Evolutionary conservation across 1,284 basidiomycete species (phyloP), one percentile per base, ranked within the genome.

Genomic region (Ustilago sp.): DNA sequence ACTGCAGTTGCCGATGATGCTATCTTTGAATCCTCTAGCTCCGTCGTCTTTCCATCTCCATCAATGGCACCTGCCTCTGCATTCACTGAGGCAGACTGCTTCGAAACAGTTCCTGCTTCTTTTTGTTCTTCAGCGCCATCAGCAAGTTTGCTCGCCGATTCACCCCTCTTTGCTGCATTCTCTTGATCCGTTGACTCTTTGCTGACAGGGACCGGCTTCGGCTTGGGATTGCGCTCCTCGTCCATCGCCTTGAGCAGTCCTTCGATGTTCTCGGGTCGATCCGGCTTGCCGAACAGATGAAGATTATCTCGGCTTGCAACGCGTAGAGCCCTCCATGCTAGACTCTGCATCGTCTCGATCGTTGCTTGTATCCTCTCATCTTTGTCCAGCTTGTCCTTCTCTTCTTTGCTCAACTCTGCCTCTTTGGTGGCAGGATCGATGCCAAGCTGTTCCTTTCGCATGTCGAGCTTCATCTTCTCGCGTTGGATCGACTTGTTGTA

Each of bases 281-380:
- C 52, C 38, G 70, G 74, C 50, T 68, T 64, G 15, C 68, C 67
- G 34, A 83, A 73, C 31, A 83, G 59, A 47, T 79, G 79, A 51
- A 83, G 45, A 12, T 74, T 68, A 17, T 74, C 67, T 3, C 55
- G 60, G 36, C 67, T 75, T 1, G 75, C 78, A 8, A 79, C 68
- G 8, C 81, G 74, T 48, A 83, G 53, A 11, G 81, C 80, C 19
- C 81, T 72, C 81, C 81, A 83, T 19, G 77, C 75, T n/a, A 83
- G 59, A 54, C 80, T 75, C 64, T 83, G 79, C 64, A 67, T 60
- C 6, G 62, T 68, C 48, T 77, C 73, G 28, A 72, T 60, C 12
- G 59, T 77, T 6, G 55, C 41, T 45, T 67, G 63, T 4, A 68
- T 43, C 5, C 68, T 53, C 23, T 80, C 69, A 28, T 78, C 81